Percentiles rank a stretch among this genome's conserved stretches.
These are phyloP conservation scores for Trichoderma hamatum DNA, from an alignment of 2,329 filamentous ascomycete species.

Conservation along the genomic window DNA sequence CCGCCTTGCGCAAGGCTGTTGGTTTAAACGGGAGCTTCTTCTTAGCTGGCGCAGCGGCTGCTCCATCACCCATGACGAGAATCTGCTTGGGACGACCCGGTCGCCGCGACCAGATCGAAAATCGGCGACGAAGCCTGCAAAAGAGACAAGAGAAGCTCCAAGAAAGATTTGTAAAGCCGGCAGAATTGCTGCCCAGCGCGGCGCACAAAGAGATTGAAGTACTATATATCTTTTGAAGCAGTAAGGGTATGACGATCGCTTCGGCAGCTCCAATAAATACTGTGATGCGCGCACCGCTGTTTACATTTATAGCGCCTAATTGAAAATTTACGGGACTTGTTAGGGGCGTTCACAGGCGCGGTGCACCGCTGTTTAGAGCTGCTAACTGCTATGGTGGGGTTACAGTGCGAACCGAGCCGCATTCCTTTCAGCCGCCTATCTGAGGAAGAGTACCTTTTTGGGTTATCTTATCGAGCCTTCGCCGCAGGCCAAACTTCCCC, in stretches of 20 bases:
- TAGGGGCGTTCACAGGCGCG: conserved; percentile 11
- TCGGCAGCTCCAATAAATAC: neutral
- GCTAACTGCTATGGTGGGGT: neutral
- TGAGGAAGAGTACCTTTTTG: neutral
- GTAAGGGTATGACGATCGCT: neutral
- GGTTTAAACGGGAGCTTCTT: conserved; percentile 55
- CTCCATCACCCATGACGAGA: conserved; percentile 37
- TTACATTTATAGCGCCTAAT: conserved; percentile 22
- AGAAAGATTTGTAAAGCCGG: neutral
- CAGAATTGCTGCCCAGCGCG: neutral
- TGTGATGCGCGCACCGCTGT: conserved; percentile 9
- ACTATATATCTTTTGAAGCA: neutral
- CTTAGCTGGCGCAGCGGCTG: conserved; percentile 30
- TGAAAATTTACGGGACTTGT: conserved; percentile 14
- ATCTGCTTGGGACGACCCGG: conserved; percentile 29
- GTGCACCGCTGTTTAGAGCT: conserved; percentile 7
- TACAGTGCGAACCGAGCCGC: conserved; percentile 29
- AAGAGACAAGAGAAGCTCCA: neutral
- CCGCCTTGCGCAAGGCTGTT: conserved; percentile 46
- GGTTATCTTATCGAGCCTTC: conserved; percentile 22
- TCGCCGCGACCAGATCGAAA: neutral
- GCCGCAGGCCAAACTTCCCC: conserved; percentile 1
- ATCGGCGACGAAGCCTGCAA: neutral
- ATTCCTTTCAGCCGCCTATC: conserved; percentile 9
- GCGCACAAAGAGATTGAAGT: neutral